These are phyloP conservation scores for Sarocladiaceae sp. DNA, from an alignment of 2,329 filamentous ascomycete species.

Conservation along the genomic window DNA sequence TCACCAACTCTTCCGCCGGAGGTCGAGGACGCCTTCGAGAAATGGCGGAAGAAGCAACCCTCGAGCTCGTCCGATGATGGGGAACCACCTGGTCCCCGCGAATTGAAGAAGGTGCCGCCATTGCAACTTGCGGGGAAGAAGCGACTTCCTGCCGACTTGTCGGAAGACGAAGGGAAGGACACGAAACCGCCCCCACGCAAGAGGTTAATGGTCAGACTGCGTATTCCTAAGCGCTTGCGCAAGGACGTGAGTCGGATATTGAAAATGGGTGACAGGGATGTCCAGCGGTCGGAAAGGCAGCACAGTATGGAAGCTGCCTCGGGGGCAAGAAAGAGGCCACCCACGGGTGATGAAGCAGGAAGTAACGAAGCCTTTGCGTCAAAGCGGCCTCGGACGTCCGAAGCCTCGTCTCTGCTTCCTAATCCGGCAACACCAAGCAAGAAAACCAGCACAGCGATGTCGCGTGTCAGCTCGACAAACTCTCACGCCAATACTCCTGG, in stretches of 20 bases:
- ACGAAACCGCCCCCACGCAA: slow-evolving; percentile 20
- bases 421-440: slow-evolving; percentile 49
- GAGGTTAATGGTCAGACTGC: slow-evolving; percentile 40
- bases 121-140: slow-evolving; percentile 1
- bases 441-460: slow-evolving; percentile 46
- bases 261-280: slow-evolving; percentile 30
- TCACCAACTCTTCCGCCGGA: slow-evolving; percentile 52
- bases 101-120: slow-evolving; percentile 25
- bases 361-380: slow-evolving; percentile 28
- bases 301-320: slow-evolving; percentile 25
- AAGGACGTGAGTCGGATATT: slow-evolving; percentile 43
- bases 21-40: slow-evolving; percentile 38
- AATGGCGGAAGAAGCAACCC: slow-evolving; percentile 24
- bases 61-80: slow-evolving; percentile 11
- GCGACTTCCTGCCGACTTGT: neutral
- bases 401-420: slow-evolving; percentile 28
- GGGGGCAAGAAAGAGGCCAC: slow-evolving; percentile 45
- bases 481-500: slow-evolving; percentile 50
- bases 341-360: neutral
- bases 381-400: slow-evolving; percentile 41
- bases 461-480: slow-evolving; percentile 48
- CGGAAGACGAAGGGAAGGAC: slow-evolving; percentile 17
- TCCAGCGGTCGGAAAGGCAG: slow-evolving; percentile 28
- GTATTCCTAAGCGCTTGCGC: slow-evolving; percentile 42
- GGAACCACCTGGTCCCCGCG: slow-evolving; percentile 21